Conservation (phyloP, 495 filamentous ascomycete species). For the Podospora pseudoanserina region DNA sequence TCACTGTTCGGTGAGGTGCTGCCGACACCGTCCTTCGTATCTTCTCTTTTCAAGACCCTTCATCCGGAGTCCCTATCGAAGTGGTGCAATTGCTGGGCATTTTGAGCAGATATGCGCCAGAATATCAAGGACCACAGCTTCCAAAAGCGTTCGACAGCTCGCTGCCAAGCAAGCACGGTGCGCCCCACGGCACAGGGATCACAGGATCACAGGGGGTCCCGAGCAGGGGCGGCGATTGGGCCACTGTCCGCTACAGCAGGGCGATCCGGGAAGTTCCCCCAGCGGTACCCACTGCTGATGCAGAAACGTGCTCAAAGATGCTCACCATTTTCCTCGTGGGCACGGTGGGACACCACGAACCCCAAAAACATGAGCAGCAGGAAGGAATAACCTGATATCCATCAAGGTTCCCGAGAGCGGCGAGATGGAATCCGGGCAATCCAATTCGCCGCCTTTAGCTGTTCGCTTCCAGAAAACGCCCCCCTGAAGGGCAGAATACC, state of each 20-base stretch:
- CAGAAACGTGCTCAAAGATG: slow-evolving; percentile 31
- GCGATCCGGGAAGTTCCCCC: background rate
- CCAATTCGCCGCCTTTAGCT: background rate
- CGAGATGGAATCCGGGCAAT: background rate
- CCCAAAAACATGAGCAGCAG: background rate
- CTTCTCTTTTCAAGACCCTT: background rate
- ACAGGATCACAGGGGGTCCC: background rate
- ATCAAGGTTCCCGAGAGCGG: background rate
- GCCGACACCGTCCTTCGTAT: background rate
- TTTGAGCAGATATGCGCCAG: slow-evolving; percentile 18
- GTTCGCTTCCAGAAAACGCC: background rate
- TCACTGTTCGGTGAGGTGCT: background rate
- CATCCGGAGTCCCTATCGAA: background rate
- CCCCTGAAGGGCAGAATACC: background rate
- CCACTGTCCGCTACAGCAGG: slow-evolving; percentile 4
- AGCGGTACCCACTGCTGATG: slow-evolving; percentile 14
- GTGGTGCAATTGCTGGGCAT: background rate
- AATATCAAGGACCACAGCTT: slow-evolving; percentile 4
- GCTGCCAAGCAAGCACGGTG: slow-evolving; percentile 9
- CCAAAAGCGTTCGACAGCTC: slow-evolving; percentile 3
- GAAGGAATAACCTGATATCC: background rate
- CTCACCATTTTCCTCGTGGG: slow-evolving; percentile 9
- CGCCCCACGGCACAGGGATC: slow-evolving; percentile 1
- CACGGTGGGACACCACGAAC: background rate
- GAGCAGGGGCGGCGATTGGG: background rate